Base-by-base conservation (phyloP, 176 grass and related monocot species). In the Triticum monococcum region DNA sequence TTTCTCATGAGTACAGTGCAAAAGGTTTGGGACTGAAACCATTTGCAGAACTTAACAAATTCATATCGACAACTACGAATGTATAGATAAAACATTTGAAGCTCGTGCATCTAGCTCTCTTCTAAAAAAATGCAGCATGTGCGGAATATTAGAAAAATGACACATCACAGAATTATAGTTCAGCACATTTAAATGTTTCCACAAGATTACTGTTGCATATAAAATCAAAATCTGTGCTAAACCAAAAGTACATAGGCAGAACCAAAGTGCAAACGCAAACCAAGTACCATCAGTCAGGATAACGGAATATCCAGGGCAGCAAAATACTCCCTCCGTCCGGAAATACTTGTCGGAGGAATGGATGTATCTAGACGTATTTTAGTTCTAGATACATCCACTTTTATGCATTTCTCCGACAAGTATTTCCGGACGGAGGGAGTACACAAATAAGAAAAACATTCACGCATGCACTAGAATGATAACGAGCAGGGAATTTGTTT, bases 21-120 rank as follows among this genome's bases (percentile, higher is more conserved):
- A 28, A 64, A 73, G 37, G 22, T 71, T 59, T 72, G 31, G 14
- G 22, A 59, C 68, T 83, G 32, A 5, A 18, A 83, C 50, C 12
- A 59, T 36, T 72, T 0, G 0, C n/a, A 25, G 12, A 72, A 73
- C 12, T 28, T 35, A 23, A 11, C 62, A 28, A 72, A 72, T 35
- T 20, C 20, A 30, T 86, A 86, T 72, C 20, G 36, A 63, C 36
- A 72, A 54, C 45, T 14, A 67, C 12, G 28, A 68, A 81, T 68
- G 9, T n/a, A 14, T 3, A 52, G 40, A 13, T 52, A 41, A 70
- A 59, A 86, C 11, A 17, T 68, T 85, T 56, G 7, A 59, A 78
- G 40, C 7, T 12, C 17, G 10, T 9, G 81, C 9, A 4, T 36
- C 35, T n/a, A 28, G 7, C 36, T 69, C 24, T 79, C 33, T 61